Base-by-base conservation (phyloP, 768 basidiomycete species). In the Agaricus subrufescens region DNA sequence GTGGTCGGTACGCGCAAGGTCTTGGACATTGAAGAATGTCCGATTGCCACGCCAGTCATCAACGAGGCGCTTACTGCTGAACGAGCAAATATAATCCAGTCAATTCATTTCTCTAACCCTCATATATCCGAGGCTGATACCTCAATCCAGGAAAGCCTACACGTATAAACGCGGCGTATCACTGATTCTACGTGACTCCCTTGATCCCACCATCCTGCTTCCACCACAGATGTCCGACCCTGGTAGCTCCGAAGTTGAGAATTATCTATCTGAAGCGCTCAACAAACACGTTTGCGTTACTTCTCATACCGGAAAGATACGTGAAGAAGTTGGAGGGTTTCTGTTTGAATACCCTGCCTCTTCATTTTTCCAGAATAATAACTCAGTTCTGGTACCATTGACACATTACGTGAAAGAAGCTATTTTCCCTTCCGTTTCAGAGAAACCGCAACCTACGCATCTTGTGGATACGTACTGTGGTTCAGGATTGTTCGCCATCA, bases 331-430 rank as follows among this genome's bases (percentile, higher is more conserved):
- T 26, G 94, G 92, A 8, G 72, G 81, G 59, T 83, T 77, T 67
- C 69, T 87, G 45, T 97, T 98, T 72, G 87, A 94, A 66, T 95
- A 91, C 70, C 81, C 77, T 23, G 91, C 87, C 5, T 85, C 89
- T 46, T 89, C 91, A 3, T 99, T 98, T 78, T 98, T 98, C 81
- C 96, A 99, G 67, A 98, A 98, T 76, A 99, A 99, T 80, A 95
- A 96, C 66, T 85, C 91, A 6, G 89, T 96, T 39, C 82, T 98
- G 29, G 77, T 85, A 5, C 85, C 91, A 0, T 79, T 99, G 50
- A 89, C 90, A n/a, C 67, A 81, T 58, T 92, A 95, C 71, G 93
- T 96, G 53, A 79, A 80, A 44, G 80, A 87, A 29, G 84, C 88
- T 52, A 85, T 94, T 63, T 84, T 86, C 63, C 71, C 71, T 19